Percentiles rank a stretch among this genome's conserved stretches.
These are phyloP conservation scores for Peterozyma toletana DNA, from an alignment of 805 yeast genomes.

Conservation along the genomic window DNA sequence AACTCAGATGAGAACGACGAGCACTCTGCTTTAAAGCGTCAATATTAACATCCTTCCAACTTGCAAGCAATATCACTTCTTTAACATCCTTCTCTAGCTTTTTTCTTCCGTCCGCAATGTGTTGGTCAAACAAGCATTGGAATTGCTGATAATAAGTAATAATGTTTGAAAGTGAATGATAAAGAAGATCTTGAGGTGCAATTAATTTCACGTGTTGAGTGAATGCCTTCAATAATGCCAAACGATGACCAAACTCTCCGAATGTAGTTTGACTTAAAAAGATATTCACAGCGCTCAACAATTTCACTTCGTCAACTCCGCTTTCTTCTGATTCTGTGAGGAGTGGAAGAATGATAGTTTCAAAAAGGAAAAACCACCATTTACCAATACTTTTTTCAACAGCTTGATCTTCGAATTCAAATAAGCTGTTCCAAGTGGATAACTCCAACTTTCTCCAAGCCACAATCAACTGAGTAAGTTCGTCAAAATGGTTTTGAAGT, in stretches of 20 bases:
- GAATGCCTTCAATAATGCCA: conserved; percentile 61
- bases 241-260: conserved; percentile 65
- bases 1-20: conserved; percentile 73
- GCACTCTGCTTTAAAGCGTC: conserved; percentile 94
- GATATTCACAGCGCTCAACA: conserved; percentile 57
- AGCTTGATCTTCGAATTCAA: conserved; percentile 52
- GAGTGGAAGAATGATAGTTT: conserved; percentile 54
- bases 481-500: conserved; percentile 44
- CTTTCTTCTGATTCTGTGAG: conserved; percentile 30
- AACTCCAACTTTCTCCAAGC: conserved; percentile 89
- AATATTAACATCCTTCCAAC: conserved; percentile 95
- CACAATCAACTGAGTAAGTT: conserved; percentile 63
- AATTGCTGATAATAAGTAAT: conserved; percentile 66
- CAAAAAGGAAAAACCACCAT: conserved; percentile 93
- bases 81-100: conserved; percentile 68
- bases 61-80: conserved; percentile 82
- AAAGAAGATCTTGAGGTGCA: conserved; percentile 16
- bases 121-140: conserved; percentile 34
- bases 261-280: conserved; percentile 69
- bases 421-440: conserved; percentile 75
- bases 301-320: conserved; percentile 20
- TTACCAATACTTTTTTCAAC: conserved; percentile 49
- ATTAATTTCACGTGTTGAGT: conserved; percentile 38
- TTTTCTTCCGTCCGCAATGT: conserved; percentile 38
- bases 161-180: conserved; percentile 47